Evolutionary conservation across 495 filamentous ascomycete species (phyloP), one percentile per base, ranked within the genome.

Genomic region (Talaromyces borbonicus): DNA sequence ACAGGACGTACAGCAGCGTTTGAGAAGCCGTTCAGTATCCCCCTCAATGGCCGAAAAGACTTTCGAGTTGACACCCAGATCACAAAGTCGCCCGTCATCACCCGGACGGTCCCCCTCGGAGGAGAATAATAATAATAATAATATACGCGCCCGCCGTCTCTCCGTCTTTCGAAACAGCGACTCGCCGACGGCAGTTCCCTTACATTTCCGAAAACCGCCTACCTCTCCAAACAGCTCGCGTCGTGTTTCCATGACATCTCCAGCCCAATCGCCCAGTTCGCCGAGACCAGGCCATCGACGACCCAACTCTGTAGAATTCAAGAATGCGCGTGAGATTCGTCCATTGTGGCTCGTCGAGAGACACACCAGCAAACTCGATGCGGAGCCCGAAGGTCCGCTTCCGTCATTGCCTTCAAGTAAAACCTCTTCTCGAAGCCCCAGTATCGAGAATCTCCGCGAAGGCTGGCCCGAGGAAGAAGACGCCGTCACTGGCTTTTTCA

Each of bases 381-480:
- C 52, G 6, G 56, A 61, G 30, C 25, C 44, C 5, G 65, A 65
- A 14, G 71, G 72, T 33, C 50, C 53, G 2, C 55, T 73, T 15
- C 72, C 71, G 38, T 72, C 73, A 2, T 58, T 75, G 11, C 72
- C 72, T 39, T 72, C 71, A 8, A 76, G 71, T 56, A 68, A 67
- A 43, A 62, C 58, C 5, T 68, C 69, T 0, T 75, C 71, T 4
- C 55, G 63, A 15, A 61, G 56, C 22, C 61, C 64, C 0, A 75
- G 71, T 3, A 48, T 67, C 1, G 71, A 74, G 43, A 60, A 74
- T 33, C 55, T 72, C 0, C 58, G 54, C 8, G 47, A 49, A 6
- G 49, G 62, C 0, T 46, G 63, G 9, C 55, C 58, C 20, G 35
- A 67, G 11, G 57, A 58, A 23, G 35, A 39, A 27, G 30, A 33